phyloP scores from a whole-genome alignment of 192 early-diverging fungal genomes.

The Backusella tuberculispora region DNA sequence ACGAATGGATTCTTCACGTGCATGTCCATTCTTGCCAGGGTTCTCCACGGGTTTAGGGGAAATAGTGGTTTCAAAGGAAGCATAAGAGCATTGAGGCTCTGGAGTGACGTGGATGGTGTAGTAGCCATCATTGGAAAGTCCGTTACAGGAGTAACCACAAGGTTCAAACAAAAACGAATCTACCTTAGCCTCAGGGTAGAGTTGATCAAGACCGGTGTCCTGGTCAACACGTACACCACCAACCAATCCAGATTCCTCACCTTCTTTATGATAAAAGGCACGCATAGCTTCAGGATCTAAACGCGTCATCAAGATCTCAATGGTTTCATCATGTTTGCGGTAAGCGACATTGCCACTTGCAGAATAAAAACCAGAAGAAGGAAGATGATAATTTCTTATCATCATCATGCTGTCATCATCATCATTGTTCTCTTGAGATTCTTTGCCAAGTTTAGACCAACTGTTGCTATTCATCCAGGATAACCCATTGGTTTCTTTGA shows the following conservation, averaged over 20 bases:
- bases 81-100: constrained; percentile 95
- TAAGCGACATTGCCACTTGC: constrained; percentile 13
- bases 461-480: constrained; percentile 23
- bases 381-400: background rate
- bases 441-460: constrained; percentile 14
- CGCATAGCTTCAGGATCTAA: constrained; percentile 81
- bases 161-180: constrained; percentile 95
- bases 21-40: constrained; percentile 4
- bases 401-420: background rate
- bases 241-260: constrained; percentile 80
- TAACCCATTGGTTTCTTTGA: constrained; percentile 23
- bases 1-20: constrained; percentile 39
- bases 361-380: constrained; percentile 11
- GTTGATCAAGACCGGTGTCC: constrained; percentile 74
- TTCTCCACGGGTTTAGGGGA: constrained; percentile 51
- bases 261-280: constrained; percentile 67
- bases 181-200: constrained; percentile 82
- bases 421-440: background rate
- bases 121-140: constrained; percentile 78
- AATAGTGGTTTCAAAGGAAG: constrained; percentile 94
- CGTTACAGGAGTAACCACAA: constrained; percentile 97
- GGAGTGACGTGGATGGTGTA: constrained; percentile 99
- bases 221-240: constrained; percentile 73
- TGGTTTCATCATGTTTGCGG: constrained; percentile 73
- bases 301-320: constrained; percentile 98